Percentiles rank a stretch among this genome's conserved stretches.
Evolutionary conservation across 768 basidiomycete species (phyloP).

Genomic region (Suillus luteus): DNA sequence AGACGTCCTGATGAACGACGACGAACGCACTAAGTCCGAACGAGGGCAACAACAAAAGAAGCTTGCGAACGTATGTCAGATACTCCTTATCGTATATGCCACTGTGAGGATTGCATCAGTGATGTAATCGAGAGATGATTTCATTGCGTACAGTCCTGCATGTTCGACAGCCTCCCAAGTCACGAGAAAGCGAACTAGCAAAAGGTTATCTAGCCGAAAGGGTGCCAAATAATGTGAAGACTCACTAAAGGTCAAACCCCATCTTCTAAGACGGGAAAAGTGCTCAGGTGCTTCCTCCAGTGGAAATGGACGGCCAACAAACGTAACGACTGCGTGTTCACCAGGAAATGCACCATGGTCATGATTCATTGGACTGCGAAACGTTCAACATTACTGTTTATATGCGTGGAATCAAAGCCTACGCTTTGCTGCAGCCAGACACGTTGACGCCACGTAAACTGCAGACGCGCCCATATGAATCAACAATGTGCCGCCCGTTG

Average conservation of each 20-base stretch:
- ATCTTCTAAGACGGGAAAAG: conserved; percentile 75
- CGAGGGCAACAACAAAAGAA: conserved; percentile 69
- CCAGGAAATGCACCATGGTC: conserved; percentile 69
- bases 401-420: conserved; percentile 27
- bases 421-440: conserved; percentile 83
- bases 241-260: conserved; percentile 87
- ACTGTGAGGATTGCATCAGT: conserved; percentile 38
- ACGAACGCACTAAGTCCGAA: conserved; percentile 78
- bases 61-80: conserved; percentile 69
- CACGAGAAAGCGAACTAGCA: conserved; percentile 82
- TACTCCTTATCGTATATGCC: conserved; percentile 86
- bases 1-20: conserved; percentile 91
- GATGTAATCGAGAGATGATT: background rate
- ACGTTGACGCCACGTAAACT: conserved; percentile 84
- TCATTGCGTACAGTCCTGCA: conserved; percentile 74
- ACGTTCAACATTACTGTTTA: background rate
- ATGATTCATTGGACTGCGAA: conserved; percentile 64
- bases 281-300: conserved; percentile 86
- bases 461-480: conserved; percentile 78
- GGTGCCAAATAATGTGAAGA: conserved; percentile 13
- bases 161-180: conserved; percentile 99
- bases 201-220: background rate
- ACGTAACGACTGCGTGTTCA: conserved; percentile 66
- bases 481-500: conserved; percentile 81
- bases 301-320: conserved; percentile 91